These are phyloP conservation scores for Ophiostoma perfectum DNA, from an alignment of 2,329 filamentous ascomycete species.

Conservation along the genomic window DNA sequence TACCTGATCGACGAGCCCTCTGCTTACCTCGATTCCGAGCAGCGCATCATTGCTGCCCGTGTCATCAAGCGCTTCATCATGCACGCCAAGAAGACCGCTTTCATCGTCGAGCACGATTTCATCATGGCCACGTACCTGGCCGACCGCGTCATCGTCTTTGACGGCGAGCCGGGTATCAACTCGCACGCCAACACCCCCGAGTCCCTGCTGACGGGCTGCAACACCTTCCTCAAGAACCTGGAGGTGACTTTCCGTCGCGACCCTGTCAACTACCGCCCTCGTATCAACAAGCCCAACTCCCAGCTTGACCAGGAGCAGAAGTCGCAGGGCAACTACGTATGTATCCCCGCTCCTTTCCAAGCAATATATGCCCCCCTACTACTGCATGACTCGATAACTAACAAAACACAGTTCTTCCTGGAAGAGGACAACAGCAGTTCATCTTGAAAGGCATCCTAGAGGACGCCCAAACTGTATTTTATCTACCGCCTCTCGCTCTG, in stretches of 20 bases:
- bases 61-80: constrained; percentile 99
- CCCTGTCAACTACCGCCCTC: constrained; percentile 88
- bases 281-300: constrained; percentile 95
- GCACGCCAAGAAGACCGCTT: constrained; percentile 99
- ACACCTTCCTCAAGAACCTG: constrained; percentile 90
- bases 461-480: constrained; percentile 32
- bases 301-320: constrained; percentile 99
- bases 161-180: constrained; percentile 83
- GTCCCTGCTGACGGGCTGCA: constrained; percentile 90
- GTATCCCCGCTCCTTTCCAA: constrained; percentile 40
- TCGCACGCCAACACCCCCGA: constrained; percentile 85
- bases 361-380: constrained; percentile 36
- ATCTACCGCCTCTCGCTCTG: background rate
- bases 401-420: constrained; percentile 65
- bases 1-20: constrained; percentile 98
- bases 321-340: constrained; percentile 71
- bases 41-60: constrained; percentile 93
- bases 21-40: constrained; percentile 96
- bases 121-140: constrained; percentile 68
- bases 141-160: constrained; percentile 97
- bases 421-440: constrained; percentile 61
- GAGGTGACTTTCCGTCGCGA: constrained; percentile 98
- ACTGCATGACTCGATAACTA: background rate
- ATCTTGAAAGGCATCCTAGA: constrained; percentile 57
- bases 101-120: constrained; percentile 99